Base-by-base conservation (phyloP, 2,329 filamentous ascomycete genomes). In the Aureobasidium sp. region DNA sequence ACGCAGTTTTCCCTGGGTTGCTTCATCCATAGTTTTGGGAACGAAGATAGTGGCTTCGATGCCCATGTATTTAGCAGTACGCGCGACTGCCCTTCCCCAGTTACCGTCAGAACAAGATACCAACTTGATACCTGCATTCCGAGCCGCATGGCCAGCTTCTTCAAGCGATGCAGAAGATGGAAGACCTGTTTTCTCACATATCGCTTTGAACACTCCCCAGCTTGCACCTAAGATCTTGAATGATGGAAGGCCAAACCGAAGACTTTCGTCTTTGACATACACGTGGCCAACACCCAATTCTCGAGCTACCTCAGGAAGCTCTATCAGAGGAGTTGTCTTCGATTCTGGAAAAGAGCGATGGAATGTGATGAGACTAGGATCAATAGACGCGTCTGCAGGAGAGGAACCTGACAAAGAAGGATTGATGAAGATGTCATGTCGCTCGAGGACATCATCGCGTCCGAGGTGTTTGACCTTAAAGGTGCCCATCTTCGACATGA, bases 201-300 rank as follows among this genome's bases (percentile, higher is more conserved):
- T 89, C 13, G 85, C 82, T 8, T 81, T 79, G 67, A 84, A 86
- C 3, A 82, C 79, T 0, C 83, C 88, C 88, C 88, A 93, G 1
- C 86, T 89, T 1, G 89, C 89, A 27, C 89, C 90, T 0, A 92
- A 80, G 47, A 92, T 89, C 72, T 94, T 94, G 78, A 91, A 93
- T 0, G 88, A 82, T 0, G 87, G 87, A 1, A 92, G 78, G 0
- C 85, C 85, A 39, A 90, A 83, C 5, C 89, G 81, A 59, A 75
- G 77, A 30, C 82, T 85, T 71, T 93, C 88, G 67, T 91, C 84
- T 69, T 93, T 93, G 65, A 91, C 69, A 44, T 85, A 79, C 3
- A 92, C 77, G 6, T 79, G 74, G 1, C 74, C 73, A 14, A 90
- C 73, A 0, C 81, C 82, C 0, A 91, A 71, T 14, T 85, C 78